These are phyloP conservation scores for Spergularia marina DNA, from an alignment of 148 eudicot species.

Conservation along the genomic window DNA sequence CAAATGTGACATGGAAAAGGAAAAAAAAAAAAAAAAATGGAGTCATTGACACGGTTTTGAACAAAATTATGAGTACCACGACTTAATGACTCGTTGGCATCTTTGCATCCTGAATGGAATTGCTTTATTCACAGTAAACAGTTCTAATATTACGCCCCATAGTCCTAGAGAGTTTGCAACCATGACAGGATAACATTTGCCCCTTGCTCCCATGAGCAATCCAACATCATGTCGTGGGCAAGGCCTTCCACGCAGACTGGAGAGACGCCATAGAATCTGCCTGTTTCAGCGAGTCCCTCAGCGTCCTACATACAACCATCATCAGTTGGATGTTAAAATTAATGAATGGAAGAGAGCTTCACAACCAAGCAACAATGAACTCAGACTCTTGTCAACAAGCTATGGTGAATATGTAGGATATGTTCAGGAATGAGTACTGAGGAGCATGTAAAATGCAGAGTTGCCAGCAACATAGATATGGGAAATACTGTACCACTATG, in stretches of 20 bases:
- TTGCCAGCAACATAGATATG: background rate
- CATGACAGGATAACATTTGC: conserved; percentile 58
- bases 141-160: conserved; percentile 72
- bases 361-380: background rate
- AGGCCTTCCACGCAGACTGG: conserved; percentile 67
- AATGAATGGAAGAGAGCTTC: background rate
- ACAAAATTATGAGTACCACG: too few relatives aligned
- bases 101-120: too few relatives aligned
- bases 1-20: too few relatives aligned
- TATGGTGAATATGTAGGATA: background rate
- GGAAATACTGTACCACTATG: conserved; percentile 57
- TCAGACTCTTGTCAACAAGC: too few relatives aligned
- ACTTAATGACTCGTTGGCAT: too few relatives aligned
- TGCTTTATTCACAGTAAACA: conserved; percentile 39
- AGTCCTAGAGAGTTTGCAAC: conserved; percentile 44
- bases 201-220: conserved; percentile 82
- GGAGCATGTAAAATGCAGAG: background rate
- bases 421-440: background rate
- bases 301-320: conserved; percentile 56
- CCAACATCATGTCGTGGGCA: conserved; percentile 95
- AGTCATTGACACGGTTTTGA: too few relatives aligned
- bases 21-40: too few relatives aligned
- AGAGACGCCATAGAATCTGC: conserved; percentile 70
- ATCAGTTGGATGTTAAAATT: background rate
- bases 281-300: conserved; percentile 77